Evolutionary conservation across 805 yeast species (phyloP).

Genomic region (Metschnikowia noctiluminum): DNA sequence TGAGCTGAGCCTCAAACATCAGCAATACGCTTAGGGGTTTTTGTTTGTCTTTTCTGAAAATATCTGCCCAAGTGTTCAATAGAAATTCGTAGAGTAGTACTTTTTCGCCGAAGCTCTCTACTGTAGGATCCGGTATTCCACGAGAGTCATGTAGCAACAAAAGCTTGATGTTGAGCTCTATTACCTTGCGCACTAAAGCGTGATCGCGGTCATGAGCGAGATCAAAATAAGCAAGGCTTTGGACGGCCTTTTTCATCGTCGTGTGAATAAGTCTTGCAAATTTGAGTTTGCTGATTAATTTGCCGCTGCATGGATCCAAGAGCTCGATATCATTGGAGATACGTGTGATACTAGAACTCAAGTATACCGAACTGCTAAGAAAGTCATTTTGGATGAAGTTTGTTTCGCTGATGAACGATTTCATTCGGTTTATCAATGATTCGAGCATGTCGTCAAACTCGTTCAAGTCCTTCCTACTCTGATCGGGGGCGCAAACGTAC

Average conservation of each 20-base stretch:
- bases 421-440: neutral
- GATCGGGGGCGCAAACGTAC: neutral
- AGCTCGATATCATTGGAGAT: neutral
- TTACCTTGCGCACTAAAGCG: neutral
- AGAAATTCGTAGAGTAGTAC: neutral
- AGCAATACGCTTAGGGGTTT: neutral
- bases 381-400: neutral
- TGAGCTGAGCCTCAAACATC: neutral
- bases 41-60: neutral
- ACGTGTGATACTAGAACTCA: neutral
- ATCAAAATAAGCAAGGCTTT: neutral
- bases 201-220: neutral
- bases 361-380: neutral
- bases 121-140: neutral
- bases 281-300: neutral
- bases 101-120: neutral
- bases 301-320: neutral
- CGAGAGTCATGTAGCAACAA: neutral
- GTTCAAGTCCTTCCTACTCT: neutral
- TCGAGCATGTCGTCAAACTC: neutral
- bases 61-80: neutral
- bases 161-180: neutral
- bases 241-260: neutral
- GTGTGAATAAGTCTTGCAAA: slow-evolving; percentile 1
- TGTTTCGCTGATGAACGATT: neutral